These are phyloP conservation scores for Lactarius sanguifluus DNA, from an alignment of 768 basidiomycete species.

Conservation along the genomic window DNA sequence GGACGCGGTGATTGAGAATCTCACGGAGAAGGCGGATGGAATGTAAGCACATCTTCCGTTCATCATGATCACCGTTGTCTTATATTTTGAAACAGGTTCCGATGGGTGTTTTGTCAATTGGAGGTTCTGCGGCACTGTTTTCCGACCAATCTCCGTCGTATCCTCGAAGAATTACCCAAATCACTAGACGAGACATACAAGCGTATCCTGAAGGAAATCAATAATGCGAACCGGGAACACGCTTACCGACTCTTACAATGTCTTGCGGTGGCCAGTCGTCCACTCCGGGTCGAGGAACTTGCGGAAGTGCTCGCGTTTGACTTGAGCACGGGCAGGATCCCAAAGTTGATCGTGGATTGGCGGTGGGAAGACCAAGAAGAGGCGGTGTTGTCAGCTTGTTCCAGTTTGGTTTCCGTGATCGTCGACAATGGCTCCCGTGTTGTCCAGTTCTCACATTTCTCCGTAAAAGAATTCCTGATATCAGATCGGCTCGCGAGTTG, in stretches of 20 bases:
- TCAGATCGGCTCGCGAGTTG: background rate
- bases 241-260: background rate
- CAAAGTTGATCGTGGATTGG: background rate
- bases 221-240: background rate
- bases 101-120: background rate
- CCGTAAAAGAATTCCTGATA: background rate
- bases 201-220: background rate
- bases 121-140: background rate
- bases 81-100: background rate
- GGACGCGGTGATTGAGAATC: background rate
- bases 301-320: background rate
- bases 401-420: too few relatives aligned
- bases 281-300: background rate
- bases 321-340: background rate
- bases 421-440: background rate
- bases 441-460: background rate
- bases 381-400: too few relatives aligned
- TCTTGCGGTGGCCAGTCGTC: background rate
- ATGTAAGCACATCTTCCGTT: background rate
- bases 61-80: background rate
- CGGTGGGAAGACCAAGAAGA: background rate
- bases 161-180: background rate
- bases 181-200: background rate
- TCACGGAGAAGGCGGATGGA: background rate
- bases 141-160: background rate